These are phyloP conservation scores for Medicago lupulina DNA, from an alignment of 306 rosid genomes.

Conservation along the genomic window DNA sequence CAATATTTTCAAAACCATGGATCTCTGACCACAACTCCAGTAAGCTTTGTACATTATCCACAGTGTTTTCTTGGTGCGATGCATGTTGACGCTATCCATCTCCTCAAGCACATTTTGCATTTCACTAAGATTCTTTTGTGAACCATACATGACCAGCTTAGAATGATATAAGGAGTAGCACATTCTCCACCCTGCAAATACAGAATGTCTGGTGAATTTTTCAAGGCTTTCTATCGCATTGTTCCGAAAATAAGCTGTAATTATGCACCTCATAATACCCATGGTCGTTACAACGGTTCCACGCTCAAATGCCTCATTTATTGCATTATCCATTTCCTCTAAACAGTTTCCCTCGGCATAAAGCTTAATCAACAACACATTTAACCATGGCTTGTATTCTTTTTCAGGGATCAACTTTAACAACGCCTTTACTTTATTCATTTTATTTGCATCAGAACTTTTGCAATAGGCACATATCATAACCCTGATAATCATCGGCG, in stretches of 20 bases:
- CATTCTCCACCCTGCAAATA: conserved; percentile 66
- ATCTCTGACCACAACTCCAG: conserved; percentile 48
- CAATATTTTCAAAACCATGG: conserved; percentile 63
- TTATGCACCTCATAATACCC: conserved; percentile 56
- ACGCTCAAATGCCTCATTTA: conserved; percentile 75
- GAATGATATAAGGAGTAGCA: conserved; percentile 78
- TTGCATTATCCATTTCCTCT: conserved; percentile 72
- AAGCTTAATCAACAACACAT: conserved; percentile 67
- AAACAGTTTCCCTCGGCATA: conserved; percentile 69
- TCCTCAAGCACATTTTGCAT: conserved; percentile 69
- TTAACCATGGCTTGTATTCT: conserved; percentile 78
- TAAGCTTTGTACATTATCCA: conserved; percentile 74
- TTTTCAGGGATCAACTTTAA: conserved; percentile 65
- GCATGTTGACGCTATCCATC: conserved; percentile 58
- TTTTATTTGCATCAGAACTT: conserved; percentile 62
- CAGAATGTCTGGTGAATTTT: conserved; percentile 66
- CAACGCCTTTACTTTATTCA: conserved; percentile 59
- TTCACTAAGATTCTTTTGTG: conserved; percentile 58
- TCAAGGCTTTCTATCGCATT: conserved; percentile 69
- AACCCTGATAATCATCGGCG: conserved; percentile 57
- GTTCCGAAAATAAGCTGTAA: conserved; percentile 64
- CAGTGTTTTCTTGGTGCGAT: conserved; percentile 56
- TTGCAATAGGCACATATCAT: conserved; percentile 87
- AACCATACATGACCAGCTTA: conserved; percentile 77
- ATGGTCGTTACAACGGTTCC: conserved; percentile 41